Evolutionary conservation across 148 eudicot genomes (phyloP), one percentile per base, ranked within the genome.

Genomic region (Diospyros kaki): DNA sequence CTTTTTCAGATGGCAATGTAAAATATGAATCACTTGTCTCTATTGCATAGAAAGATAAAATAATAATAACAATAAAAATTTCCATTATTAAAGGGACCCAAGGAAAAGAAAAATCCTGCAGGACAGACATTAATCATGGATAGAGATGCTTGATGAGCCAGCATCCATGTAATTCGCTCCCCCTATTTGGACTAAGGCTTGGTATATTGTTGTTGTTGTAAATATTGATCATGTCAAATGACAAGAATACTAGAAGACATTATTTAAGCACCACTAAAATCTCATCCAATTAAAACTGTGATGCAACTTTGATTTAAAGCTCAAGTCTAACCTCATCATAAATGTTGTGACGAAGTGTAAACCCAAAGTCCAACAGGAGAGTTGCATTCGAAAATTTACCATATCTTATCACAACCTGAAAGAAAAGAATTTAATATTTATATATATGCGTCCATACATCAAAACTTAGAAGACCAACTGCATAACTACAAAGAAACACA

Each of bases 331-430:
- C 96, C 97, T 94, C 91, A 73, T 94, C 97, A 80, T 88, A 84
- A 41, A 73, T 76, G 88, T 94, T 91, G 77, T 15, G 59, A 67
- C 90, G 83, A 67, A 80, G 81, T 66, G 97, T 87, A 77, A 91
- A 91, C 39, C 98, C 97, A 79, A 88, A 94, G 82, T 91, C 93
- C 79, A 90, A 73, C 61, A 90, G 74, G 72, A 94, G 86, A 11
- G 82, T 80, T 18, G 89, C 88, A 81, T 94, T 94, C 2, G 97
- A 83, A 76, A 88, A 90, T 73, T 82, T 91, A 64, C 95, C 97
- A 75, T 94, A 94, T 58, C 92, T 86, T 81, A 94, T 91, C 39
- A 88, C 73, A 81, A 92, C 88, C 93, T 91, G 83, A 55, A 77
- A 15, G 69, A 9, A 73, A 81, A 66, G 43, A 28, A 28, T 28